Percentiles rank a stretch among this genome's conserved stretches.
Evolutionary conservation across 139 green algal species (phyloP).

Genomic region (Tetraselmis chui): DNA sequence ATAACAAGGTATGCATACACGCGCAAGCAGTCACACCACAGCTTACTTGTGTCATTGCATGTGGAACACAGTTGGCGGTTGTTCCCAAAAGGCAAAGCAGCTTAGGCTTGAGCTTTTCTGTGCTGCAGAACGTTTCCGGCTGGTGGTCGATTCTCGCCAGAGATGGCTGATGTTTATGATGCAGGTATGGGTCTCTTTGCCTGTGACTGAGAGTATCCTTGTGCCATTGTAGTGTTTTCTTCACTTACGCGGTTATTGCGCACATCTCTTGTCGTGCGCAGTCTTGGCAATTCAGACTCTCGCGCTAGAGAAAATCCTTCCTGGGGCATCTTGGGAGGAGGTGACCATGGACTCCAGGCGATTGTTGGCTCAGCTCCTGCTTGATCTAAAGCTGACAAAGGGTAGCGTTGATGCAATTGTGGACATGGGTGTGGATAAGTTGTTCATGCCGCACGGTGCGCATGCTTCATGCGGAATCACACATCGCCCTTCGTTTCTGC

Average conservation of each 20-base stretch:
- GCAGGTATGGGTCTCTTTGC: too few species aligned
- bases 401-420: conserved; percentile 5
- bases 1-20: conserved; percentile 46
- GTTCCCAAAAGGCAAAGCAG: too few species aligned
- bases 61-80: too few species aligned
- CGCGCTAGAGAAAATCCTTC: conserved; percentile 8
- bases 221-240: too few species aligned
- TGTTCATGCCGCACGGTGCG: conserved; percentile 45
- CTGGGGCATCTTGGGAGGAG: conserved; percentile 8
- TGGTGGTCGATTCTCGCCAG: conserved; percentile 22
- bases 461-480: too few species aligned
- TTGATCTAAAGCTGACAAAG: background rate
- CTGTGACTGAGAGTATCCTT: too few species aligned
- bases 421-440: conserved; percentile 21
- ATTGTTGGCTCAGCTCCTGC: conserved; percentile 5
- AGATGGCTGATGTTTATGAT: conserved; percentile 30
- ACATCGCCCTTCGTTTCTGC: too few species aligned
- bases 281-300: conserved; percentile 27
- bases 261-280: too few species aligned
- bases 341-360: conserved; percentile 1
- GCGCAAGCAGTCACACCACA: too few species aligned
- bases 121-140: conserved; percentile 26
- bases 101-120: background rate
- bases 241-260: too few species aligned
- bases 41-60: too few species aligned